These are phyloP conservation scores for Sclerotinia subarctica DNA, from an alignment of 2,329 filamentous ascomycete genomes.

Conservation along the genomic window DNA sequence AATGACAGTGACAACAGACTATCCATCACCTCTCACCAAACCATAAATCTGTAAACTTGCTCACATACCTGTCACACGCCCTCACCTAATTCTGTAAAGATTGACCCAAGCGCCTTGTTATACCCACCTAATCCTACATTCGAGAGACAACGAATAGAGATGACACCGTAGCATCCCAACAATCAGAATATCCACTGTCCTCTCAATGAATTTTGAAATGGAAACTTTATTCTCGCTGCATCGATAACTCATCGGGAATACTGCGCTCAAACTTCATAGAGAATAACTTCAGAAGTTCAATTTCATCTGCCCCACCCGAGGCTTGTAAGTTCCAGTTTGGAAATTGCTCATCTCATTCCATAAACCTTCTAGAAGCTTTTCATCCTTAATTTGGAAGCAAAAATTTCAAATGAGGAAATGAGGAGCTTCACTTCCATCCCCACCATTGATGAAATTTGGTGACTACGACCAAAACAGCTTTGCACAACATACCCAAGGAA, in stretches of 20 bases:
- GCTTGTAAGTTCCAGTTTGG: not conserved
- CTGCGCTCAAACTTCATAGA: not conserved
- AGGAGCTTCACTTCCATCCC: not conserved
- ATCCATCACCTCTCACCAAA: not conserved
- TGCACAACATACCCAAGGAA: not conserved
- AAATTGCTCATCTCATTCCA: constrained; percentile 19
- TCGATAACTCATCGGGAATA: not conserved
- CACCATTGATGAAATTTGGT: not conserved
- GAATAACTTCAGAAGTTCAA: not conserved
- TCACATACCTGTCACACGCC: not conserved
- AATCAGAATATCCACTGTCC: not conserved
- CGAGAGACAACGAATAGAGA: not conserved
- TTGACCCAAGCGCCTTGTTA: not conserved
- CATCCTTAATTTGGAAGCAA: not conserved
- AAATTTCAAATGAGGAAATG: not conserved
- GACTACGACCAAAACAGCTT: not conserved
- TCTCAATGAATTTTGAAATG: not conserved
- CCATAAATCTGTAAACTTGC: not conserved
- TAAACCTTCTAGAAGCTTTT: constrained; percentile 10
- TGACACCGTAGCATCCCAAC: not conserved
- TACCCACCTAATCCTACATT: not conserved
- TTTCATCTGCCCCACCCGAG: not conserved
- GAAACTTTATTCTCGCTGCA: not conserved
- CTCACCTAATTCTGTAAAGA: not conserved
- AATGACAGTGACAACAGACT: not conserved